Evolutionary conservation across 768 basidiomycete genomes (phyloP), one percentile per base, ranked within the genome.

Genomic region (Udeniomyces megalosporus): DNA sequence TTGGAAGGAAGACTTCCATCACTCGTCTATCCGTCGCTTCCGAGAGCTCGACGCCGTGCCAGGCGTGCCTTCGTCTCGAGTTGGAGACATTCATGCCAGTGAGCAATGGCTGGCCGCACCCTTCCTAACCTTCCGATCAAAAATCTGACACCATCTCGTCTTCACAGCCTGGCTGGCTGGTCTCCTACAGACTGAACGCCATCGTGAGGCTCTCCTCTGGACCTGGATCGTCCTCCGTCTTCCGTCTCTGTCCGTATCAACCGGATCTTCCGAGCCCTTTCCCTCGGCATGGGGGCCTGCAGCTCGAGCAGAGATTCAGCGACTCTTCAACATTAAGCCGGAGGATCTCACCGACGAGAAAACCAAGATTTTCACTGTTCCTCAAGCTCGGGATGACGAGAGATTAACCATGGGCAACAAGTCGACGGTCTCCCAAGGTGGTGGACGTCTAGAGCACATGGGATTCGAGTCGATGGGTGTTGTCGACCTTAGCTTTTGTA

Each of bases 401-500:
- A 61, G 71, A 20, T 62, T 51, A 20, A 66, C 67, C 34, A 14
- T 69, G 69, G 49, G 70, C 71, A 12, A 56, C 65, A 42, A 66
- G 69, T 51, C 69, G 69, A 44, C 66, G 70, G 44, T 66, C 72
- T 5, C 65, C 68, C 47, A 32, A 60, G 31, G 69, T 69, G 3
- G 54, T 14, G 62, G 55, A 17, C 53, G 52, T 10, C 66, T 72
- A 44, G 62, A 68, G 46, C 66, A 69, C 58, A 69, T 68, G 31
- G 71, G 70, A 4, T 70, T 70, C 69, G 69, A 71, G 45, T 46
- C 67, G 1, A 71, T 71, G 8, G 70, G 69, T 38, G 70, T 64
- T 3, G 71, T 70, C 12, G 66, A 69, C 47, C 63, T 74, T n/a
- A 48, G 69, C 45, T 72, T 69, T 53, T 71, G 70, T 72, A 49